Conservation (phyloP, 2,329 filamentous ascomycete genomes). For the Byssochlamys sp. region DNA sequence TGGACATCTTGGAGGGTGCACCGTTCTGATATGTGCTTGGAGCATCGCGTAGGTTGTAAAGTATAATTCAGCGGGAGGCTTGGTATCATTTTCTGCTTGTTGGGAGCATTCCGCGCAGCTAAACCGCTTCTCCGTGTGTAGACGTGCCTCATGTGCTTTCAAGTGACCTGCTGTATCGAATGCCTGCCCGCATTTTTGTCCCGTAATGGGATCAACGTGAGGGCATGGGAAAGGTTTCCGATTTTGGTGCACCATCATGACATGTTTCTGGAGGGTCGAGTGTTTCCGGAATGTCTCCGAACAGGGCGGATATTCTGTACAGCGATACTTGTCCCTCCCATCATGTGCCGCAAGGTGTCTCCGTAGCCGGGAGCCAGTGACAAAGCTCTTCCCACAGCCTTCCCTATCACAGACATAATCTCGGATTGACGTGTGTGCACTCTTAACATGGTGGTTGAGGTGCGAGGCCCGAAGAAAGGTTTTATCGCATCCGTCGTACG, state of each 20-base stretch:
- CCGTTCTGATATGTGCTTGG: conserved; percentile 60
- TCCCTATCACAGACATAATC: conserved; percentile 62
- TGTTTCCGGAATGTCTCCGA: conserved; percentile 76
- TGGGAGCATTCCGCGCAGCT: conserved; percentile 65
- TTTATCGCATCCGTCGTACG: conserved; percentile 63
- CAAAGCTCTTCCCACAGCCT: conserved; percentile 69
- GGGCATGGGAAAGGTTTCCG: conserved; percentile 63
- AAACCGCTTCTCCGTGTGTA: conserved; percentile 61
- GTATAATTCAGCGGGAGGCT: conserved; percentile 30
- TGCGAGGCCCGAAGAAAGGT: conserved; percentile 79
- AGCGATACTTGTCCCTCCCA: conserved; percentile 65
- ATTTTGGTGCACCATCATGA: conserved; percentile 64
- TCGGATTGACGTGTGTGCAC: conserved; percentile 63
- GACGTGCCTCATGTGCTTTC: conserved; percentile 58
- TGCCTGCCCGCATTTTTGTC: conserved; percentile 51
- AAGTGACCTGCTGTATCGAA: conserved; percentile 67
- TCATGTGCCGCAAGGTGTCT: conserved; percentile 71
- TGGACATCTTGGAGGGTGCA: conserved; percentile 62
- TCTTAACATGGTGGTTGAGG: conserved; percentile 73
- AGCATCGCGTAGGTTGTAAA: conserved; percentile 67
- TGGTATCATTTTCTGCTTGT: conserved; percentile 26
- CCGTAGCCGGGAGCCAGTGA: conserved; percentile 66
- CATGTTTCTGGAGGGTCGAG: conserved; percentile 73
- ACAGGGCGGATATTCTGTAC: conserved; percentile 61
- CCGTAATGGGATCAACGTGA: conserved; percentile 45